Base-by-base conservation (phyloP, 352 stramenopile genomes). In the Phytopythium chamaehyphon region DNA sequence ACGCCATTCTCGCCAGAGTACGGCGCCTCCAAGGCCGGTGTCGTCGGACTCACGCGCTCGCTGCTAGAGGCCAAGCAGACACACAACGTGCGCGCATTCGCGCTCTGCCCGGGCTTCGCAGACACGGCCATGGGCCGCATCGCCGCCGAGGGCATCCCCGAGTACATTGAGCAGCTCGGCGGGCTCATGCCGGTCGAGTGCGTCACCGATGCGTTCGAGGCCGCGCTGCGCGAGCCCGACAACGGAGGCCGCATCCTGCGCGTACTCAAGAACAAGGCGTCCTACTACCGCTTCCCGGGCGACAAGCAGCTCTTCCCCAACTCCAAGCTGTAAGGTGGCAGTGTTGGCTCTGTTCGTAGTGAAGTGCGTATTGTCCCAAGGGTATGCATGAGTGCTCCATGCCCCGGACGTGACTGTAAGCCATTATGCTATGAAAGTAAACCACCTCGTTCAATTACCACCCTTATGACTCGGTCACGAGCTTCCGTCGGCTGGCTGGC, bases 1-100 rank as follows among this genome's bases (percentile, higher is more conserved):
- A 54, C 75, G 36, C 56, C 55, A 39, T 76, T 73, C 60, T 59
- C 55, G 38, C 71, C 74, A 11, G 71, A 83, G 58, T 85, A 85
- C 47, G 60, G 58, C 4, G 71, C 71, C 0, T 68, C 71, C 33
- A 85, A 85, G 60, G 68, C 69, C 23, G 74, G 71, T 16, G 74
- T 85, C 24, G 61, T 85, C 1, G 66, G 64, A 12, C 76, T 85
- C 53, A 80, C 74, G 52, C 68, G 66, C 19, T 79, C 74, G 49
- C 60, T 71, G 38, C 64, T 67, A 48, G 60, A 51, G 6, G 36
- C 73, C 14, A 59, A 79, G 51, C 54, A 68, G 55, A 53, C 64
- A 44, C 57, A 62, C 55, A 79, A 79, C 56, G 69, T 85, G 22
- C 74, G 74, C 28, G 63, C 66, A 7, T 63, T 78, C 18, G 68